phyloP scores from a whole-genome alignment of 352 stramenopile species.

The Globisporangium camurandrum region DNA sequence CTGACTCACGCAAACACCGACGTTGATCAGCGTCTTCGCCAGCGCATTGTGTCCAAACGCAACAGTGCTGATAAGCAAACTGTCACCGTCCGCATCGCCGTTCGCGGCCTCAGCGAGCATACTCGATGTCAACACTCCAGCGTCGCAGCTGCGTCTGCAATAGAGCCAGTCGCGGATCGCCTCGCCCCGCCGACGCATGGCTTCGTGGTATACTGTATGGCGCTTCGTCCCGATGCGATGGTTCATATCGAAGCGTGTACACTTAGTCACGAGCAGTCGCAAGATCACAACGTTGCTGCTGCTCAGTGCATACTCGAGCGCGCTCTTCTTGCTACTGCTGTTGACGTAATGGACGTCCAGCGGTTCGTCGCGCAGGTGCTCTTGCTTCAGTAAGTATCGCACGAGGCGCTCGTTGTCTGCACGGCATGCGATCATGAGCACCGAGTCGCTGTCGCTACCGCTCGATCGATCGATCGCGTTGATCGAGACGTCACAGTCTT shows the following conservation, averaged over 20 bases:
- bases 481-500: constrained; percentile 30
- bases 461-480: constrained; percentile 17
- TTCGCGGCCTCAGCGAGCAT: constrained; percentile 15
- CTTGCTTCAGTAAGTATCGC: constrained; percentile 14
- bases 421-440: constrained; percentile 28
- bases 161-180: constrained; percentile 18
- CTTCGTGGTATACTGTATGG: constrained; percentile 17
- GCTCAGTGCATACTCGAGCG: constrained; percentile 13
- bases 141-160: no score
- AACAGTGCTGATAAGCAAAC: constrained; percentile 5
- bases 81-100: constrained; percentile 11
- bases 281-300: neutral
- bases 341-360: constrained; percentile 12
- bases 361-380: constrained; percentile 8
- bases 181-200: constrained; percentile 15
- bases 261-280: constrained; percentile 9
- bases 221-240: constrained; percentile 9
- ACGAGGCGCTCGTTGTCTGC: constrained; percentile 9
- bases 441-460: constrained; percentile 9
- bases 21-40: constrained; percentile 11
- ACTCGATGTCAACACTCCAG: constrained; percentile 11
- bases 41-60: neutral
- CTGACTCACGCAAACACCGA: neutral
- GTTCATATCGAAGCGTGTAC: constrained; percentile 8
- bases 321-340: constrained; percentile 3